Conservation (phyloP, 805 yeast genomes). For the Lipomyces yamadae region DNA sequence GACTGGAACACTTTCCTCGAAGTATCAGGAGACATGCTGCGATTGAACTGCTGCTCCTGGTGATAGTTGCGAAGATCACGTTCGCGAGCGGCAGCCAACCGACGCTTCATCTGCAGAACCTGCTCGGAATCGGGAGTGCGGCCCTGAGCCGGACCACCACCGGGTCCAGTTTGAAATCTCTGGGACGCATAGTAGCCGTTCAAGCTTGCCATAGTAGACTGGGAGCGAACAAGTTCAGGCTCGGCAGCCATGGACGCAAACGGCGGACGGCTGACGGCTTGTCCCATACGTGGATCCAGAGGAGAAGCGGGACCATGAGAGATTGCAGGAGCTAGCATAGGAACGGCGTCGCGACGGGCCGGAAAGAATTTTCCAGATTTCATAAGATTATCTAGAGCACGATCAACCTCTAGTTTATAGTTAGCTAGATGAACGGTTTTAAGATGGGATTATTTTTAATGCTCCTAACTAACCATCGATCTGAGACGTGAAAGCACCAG, state of each 20-base stretch:
- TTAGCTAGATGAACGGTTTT: neutral
- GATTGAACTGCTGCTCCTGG: constrained; percentile 39
- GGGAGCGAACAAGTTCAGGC: constrained; percentile 33
- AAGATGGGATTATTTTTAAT: neutral
- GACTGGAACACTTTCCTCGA: constrained; percentile 29
- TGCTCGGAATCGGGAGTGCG: constrained; percentile 34
- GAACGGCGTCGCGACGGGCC: constrained; percentile 35
- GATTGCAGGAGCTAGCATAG: constrained; percentile 20
- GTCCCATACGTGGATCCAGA: constrained; percentile 37
- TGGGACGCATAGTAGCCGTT: constrained; percentile 30
- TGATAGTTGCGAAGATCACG: constrained; percentile 39
- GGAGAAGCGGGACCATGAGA: constrained; percentile 31
- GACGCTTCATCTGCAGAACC: constrained; percentile 37
- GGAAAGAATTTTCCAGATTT: constrained; percentile 39
- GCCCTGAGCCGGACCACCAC: constrained; percentile 15
- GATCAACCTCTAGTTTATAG: constrained; percentile 32
- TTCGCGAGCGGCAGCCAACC: constrained; percentile 38
- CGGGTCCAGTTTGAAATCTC: constrained; percentile 32
- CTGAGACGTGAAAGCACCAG: constrained; percentile 38
- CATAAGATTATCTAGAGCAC: constrained; percentile 38
- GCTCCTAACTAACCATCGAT: constrained; percentile 30
- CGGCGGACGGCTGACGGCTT: constrained; percentile 34
- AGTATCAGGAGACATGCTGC: constrained; percentile 37
- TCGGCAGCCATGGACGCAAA: constrained; percentile 27
- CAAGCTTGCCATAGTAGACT: constrained; percentile 33